phyloP scores from a whole-genome alignment of 2,329 filamentous ascomycete species.

The Colletotrichum tabaci region DNA sequence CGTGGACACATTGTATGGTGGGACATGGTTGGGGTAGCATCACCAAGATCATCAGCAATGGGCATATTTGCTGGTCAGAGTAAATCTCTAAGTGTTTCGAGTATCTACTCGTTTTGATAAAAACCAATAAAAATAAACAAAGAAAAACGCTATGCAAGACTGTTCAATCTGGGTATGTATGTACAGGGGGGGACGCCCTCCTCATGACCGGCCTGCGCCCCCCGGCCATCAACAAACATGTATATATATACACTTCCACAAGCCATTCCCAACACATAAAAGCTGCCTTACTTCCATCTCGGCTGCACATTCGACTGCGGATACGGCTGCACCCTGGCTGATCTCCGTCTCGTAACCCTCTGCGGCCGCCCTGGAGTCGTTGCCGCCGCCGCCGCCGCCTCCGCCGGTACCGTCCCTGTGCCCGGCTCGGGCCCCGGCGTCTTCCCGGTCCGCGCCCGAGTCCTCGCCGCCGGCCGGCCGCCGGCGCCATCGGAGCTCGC shows the following conservation, averaged over 20 bases:
- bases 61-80: background rate
- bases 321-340: slow-evolving; percentile 30
- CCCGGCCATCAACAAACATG: background rate
- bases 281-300: slow-evolving; percentile 21
- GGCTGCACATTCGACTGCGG: slow-evolving; percentile 25
- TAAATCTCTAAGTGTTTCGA: background rate
- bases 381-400: background rate
- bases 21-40: background rate
- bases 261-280: background rate
- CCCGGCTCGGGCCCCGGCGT: background rate
- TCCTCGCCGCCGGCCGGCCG: slow-evolving; percentile 1
- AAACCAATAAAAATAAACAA: background rate
- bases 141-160: slow-evolving; percentile 14
- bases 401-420: background rate
- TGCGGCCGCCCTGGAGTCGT: slow-evolving; percentile 27
- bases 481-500: slow-evolving; percentile 14
- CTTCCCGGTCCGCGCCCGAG: slow-evolving; percentile 6
- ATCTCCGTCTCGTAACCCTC: slow-evolving; percentile 24
- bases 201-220: background rate
- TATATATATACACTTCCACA: too few species aligned
- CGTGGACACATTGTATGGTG: background rate
- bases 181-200: background rate
- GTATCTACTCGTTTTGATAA: too few species aligned
- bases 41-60: too few species aligned
- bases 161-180: slow-evolving; percentile 18